phyloP scores from a whole-genome alignment of 257 asterid genomes.

The Solanum habrochaites region DNA sequence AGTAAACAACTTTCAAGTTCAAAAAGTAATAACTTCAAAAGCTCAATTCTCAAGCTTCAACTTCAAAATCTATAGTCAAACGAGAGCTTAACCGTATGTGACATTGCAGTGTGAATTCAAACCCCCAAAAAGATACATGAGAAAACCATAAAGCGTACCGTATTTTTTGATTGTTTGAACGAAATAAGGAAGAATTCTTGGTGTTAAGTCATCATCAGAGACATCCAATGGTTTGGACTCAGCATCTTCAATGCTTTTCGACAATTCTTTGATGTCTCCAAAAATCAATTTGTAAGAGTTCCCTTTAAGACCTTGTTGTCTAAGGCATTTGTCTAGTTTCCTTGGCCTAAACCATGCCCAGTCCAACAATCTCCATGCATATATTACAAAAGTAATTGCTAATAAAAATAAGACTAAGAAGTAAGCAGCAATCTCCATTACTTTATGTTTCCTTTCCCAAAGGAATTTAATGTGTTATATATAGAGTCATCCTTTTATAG shows the following conservation, averaged over 20 bases:
- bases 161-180: slow-evolving; percentile 5
- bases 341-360: slow-evolving; percentile 34
- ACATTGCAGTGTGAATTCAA: background rate
- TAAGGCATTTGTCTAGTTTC: slow-evolving; percentile 8
- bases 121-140: background rate
- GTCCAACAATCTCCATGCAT: slow-evolving; percentile 14
- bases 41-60: background rate
- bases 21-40: background rate
- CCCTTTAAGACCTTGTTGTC: background rate
- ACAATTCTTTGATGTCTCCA: slow-evolving; percentile 24
- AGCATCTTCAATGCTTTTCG: slow-evolving; percentile 5
- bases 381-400: background rate
- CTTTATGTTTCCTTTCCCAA: background rate
- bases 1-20: background rate
- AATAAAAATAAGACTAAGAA: background rate
- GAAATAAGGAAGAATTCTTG: slow-evolving; percentile 15
- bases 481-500: background rate
- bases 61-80: background rate
- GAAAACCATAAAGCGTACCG: slow-evolving; percentile 5
- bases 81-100: background rate
- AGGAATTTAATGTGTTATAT: background rate
- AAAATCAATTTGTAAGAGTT: background rate
- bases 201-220: slow-evolving; percentile 18
- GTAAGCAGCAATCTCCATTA: background rate
- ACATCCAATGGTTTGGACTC: slow-evolving; percentile 19